Evolutionary conservation across 371 early-diverging fungal species (phyloP).

Genomic region (Synchytrium microbalum): DNA sequence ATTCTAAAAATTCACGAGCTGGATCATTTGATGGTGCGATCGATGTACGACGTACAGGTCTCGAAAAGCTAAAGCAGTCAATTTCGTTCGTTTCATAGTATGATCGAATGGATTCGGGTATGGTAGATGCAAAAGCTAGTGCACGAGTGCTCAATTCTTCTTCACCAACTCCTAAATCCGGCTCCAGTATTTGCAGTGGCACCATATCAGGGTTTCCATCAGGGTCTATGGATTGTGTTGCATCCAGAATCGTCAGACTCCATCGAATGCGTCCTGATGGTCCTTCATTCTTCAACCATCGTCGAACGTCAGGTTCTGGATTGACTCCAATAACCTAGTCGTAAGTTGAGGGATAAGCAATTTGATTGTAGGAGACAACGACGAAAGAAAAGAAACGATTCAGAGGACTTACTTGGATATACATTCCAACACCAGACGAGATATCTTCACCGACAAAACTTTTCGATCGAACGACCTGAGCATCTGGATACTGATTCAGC

Average conservation of each 20-base stretch:
- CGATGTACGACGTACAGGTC: slow-evolving; percentile 36
- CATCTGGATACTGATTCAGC: slow-evolving; percentile 56
- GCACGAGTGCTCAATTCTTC: not conserved
- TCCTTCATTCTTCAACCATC: slow-evolving; percentile 10
- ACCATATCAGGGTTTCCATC: slow-evolving; percentile 4
- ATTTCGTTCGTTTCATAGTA: slow-evolving; percentile 63
- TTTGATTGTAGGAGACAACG: too few relatives aligned
- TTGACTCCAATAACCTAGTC: too few relatives aligned
- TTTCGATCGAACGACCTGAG: slow-evolving; percentile 42
- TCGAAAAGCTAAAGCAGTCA: slow-evolving; percentile 53
- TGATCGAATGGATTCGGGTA: slow-evolving; percentile 17
- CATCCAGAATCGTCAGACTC: not conserved
- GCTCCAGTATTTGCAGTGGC: slow-evolving; percentile 24
- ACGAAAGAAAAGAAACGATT: too few relatives aligned
- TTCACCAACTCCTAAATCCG: slow-evolving; percentile 22
- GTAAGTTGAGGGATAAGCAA: too few relatives aligned
- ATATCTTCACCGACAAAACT: slow-evolving; percentile 45
- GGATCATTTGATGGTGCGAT: slow-evolving; percentile 8
- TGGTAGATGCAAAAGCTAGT: slow-evolving; percentile 9
- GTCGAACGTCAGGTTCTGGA: slow-evolving; percentile 45
- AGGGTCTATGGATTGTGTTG: not conserved
- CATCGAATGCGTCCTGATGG: slow-evolving; percentile 3
- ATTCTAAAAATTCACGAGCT: slow-evolving; percentile 58
- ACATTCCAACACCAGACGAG: slow-evolving; percentile 45
- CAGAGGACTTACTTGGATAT: slow-evolving; percentile 57